A percentile compares a stretch with the other conserved stretches of the same genome.
Evolutionary conservation across 225 moss, liverwort and hornwort species (phyloP).

Genomic region (Sphagnum contortum): DNA sequence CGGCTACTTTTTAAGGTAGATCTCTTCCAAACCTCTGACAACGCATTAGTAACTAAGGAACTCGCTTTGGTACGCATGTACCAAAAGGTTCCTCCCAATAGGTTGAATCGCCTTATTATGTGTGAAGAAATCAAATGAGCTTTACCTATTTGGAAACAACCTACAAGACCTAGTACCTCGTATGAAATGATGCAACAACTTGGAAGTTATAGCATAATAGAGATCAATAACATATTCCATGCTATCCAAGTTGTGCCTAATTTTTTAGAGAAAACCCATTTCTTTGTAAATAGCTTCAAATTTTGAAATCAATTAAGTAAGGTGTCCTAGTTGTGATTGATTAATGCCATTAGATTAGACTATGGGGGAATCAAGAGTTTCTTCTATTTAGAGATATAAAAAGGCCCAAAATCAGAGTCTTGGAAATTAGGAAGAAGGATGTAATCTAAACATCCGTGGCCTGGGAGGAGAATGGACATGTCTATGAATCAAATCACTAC

Average conservation of each 20-base stretch:
- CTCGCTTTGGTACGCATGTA: background rate
- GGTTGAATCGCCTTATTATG: background rate
- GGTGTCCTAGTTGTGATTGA: too few relatives aligned
- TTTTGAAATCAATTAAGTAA: background rate
- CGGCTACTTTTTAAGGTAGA: slow-evolving; percentile 1
- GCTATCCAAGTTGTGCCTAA: background rate
- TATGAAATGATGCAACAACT: background rate
- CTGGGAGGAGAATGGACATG: too few relatives aligned
- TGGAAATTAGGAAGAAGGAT: too few relatives aligned
- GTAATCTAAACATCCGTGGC: too few relatives aligned
- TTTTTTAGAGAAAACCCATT: background rate
- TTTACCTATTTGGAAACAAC: too few relatives aligned
- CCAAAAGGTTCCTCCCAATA: background rate
- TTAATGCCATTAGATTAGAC: too few relatives aligned
- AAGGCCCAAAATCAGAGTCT: too few relatives aligned
- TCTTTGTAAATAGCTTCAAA: background rate
- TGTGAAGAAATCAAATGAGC: background rate
- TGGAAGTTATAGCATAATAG: background rate
- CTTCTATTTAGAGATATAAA: too few relatives aligned
- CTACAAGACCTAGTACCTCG: background rate
- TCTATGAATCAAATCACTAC: too few relatives aligned
- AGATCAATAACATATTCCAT: background rate
- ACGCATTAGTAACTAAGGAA: background rate
- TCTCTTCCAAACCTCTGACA: background rate
- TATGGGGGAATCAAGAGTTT: too few relatives aligned